Evolutionary conservation across 2,329 filamentous ascomycete genomes (phyloP).

Genomic region (Neurospora crassa): DNA sequence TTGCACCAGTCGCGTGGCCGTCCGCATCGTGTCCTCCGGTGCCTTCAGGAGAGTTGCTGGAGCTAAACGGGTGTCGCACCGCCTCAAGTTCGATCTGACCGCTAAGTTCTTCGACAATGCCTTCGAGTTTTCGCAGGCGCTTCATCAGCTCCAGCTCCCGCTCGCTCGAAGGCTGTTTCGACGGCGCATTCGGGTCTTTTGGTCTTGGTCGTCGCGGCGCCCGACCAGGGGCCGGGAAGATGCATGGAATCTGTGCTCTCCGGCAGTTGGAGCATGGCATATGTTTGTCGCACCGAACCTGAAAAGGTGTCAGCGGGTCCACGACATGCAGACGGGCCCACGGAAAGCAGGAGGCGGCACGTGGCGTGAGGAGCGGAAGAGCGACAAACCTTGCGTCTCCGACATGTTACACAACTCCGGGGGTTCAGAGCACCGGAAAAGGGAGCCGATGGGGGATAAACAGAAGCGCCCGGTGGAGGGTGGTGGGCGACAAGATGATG

Average conservation of each 20-base stretch:
- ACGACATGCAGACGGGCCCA: background rate
- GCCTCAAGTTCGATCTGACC: slow-evolving; percentile 51
- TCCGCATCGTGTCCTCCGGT: slow-evolving; percentile 15
- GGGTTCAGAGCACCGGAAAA: slow-evolving; percentile 32
- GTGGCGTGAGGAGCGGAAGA: background rate
- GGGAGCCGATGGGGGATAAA: slow-evolving; percentile 17
- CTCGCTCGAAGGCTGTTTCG: slow-evolving; percentile 50
- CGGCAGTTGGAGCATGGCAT: slow-evolving; percentile 69
- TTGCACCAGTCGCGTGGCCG: slow-evolving; percentile 7
- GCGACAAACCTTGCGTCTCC: slow-evolving; percentile 20
- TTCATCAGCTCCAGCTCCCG: slow-evolving; percentile 62
- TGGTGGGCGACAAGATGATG: slow-evolving; percentile 18
- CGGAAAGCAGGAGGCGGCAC: background rate
- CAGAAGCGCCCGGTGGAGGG: slow-evolving; percentile 19
- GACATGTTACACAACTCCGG: slow-evolving; percentile 40
- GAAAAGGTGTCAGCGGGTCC: slow-evolving; percentile 21
- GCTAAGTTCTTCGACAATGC: slow-evolving; percentile 62
- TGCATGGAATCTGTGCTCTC: slow-evolving; percentile 59
- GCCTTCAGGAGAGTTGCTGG: slow-evolving; percentile 29
- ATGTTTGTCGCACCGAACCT: slow-evolving; percentile 71
- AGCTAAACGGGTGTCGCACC: slow-evolving; percentile 26
- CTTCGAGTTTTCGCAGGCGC: slow-evolving; percentile 61
- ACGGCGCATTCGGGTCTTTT: slow-evolving; percentile 53
- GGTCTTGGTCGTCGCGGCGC: slow-evolving; percentile 57
- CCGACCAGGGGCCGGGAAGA: slow-evolving; percentile 65